phyloP scores from a whole-genome alignment of 495 filamentous ascomycete species.

The Trypethelium eluteriae region DNA sequence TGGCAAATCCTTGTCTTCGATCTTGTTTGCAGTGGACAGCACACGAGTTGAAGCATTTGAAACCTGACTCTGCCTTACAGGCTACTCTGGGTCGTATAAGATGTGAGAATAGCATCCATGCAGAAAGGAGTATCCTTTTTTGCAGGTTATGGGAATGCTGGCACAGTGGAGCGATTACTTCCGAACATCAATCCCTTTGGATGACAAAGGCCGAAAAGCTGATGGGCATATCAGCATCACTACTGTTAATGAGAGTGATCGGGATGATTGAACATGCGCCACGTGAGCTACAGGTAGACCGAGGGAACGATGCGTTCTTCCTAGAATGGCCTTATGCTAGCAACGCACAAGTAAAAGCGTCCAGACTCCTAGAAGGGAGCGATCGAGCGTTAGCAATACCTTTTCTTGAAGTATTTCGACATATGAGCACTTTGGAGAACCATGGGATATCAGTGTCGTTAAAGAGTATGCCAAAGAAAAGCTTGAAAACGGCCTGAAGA shows the following conservation, averaged over 20 bases:
- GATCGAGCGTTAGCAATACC: not conserved
- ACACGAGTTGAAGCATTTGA: not conserved
- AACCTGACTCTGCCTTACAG: not conserved
- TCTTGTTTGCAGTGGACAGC: constrained; percentile 1
- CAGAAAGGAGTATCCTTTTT: not conserved
- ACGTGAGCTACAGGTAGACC: not conserved
- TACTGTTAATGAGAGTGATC: not conserved
- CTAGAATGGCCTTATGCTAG: not conserved
- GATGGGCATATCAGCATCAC: constrained; percentile 3
- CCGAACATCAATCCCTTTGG: not conserved
- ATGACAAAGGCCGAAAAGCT: constrained; percentile 6
- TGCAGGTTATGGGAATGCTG: not conserved
- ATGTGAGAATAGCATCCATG: not conserved
- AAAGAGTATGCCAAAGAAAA: not conserved
- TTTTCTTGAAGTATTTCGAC: not conserved
- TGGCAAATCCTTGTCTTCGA: not conserved
- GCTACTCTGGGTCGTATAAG: not conserved
- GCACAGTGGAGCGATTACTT: not conserved
- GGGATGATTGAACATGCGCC: not conserved
- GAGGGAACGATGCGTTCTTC: not conserved
- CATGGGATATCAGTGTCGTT: not conserved
- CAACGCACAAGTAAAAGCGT: not conserved
- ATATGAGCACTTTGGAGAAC: not conserved
- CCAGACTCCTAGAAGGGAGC: not conserved
- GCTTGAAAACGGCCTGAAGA: not conserved